phyloP scores from a whole-genome alignment of 768 basidiomycete species.

The Hygrophorus pudorinus region DNA sequence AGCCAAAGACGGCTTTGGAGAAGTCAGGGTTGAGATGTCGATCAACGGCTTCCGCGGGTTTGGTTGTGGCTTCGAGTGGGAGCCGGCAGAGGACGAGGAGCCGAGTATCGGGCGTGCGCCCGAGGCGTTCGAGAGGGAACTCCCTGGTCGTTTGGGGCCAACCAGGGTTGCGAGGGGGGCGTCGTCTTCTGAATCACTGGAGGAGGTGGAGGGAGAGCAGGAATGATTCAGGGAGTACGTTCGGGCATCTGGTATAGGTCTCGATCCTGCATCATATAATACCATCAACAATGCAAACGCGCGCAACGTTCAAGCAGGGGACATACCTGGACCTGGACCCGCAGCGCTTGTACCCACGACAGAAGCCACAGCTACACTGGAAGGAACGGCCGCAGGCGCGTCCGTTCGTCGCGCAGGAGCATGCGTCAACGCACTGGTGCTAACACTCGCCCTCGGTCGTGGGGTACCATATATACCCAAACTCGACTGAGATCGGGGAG shows the following conservation, averaged over 20 bases:
- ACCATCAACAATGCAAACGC: too few species aligned
- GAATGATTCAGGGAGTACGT: not conserved
- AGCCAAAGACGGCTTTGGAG: conserved; percentile 9
- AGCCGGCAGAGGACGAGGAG: not conserved
- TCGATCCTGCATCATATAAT: too few species aligned
- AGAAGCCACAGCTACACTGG: conserved; percentile 20
- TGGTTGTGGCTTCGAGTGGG: not conserved
- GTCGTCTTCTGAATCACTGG: conserved; percentile 36
- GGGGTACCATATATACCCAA: conserved; percentile 12
- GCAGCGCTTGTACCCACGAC: conserved; percentile 23
- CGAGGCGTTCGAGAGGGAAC: conserved; percentile 37
- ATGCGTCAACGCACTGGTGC: conserved; percentile 48
- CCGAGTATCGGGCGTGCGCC: conserved; percentile 15
- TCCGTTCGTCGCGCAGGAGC: conserved; percentile 25
- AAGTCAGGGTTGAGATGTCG: conserved; percentile 36
- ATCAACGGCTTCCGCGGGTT: conserved; percentile 35
- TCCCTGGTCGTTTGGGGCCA: conserved; percentile 57
- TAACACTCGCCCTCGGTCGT: conserved; percentile 42
- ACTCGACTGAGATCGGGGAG: conserved; percentile 26
- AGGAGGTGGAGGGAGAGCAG: not conserved
- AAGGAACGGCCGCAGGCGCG: conserved; percentile 30
- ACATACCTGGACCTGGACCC: too few species aligned
- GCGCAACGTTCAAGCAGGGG: too few species aligned
- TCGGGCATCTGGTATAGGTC: too few species aligned
- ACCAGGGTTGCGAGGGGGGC: conserved; percentile 57